Evolutionary conservation across 371 early-diverging fungal genomes (phyloP).

Genomic region (Apophysomyces trapeziformis): DNA sequence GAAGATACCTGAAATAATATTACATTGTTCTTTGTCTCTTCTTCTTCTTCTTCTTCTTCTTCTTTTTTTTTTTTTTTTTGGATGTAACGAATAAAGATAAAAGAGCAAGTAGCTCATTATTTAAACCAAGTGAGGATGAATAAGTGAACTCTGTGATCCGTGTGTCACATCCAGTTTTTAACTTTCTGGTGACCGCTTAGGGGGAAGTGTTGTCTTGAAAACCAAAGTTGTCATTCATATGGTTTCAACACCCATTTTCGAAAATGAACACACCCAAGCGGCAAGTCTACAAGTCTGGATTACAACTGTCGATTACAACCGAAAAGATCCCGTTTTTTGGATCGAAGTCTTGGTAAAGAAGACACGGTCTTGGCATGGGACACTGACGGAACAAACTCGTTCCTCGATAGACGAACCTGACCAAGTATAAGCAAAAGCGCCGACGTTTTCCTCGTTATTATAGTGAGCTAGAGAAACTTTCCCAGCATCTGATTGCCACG

Average conservation of each 20-base stretch:
- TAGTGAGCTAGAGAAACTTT: conserved; percentile 42
- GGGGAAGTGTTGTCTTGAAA: neutral
- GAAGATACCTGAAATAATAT: neutral
- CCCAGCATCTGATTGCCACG: conserved; percentile 31
- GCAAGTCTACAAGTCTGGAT: conserved; percentile 22
- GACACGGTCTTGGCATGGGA: neutral
- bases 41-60: neutral
- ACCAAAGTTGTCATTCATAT: neutral
- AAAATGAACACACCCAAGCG: neutral
- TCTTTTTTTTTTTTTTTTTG: neutral
- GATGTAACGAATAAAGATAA: neutral
- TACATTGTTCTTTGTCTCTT: neutral
- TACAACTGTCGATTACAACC: conserved; percentile 48
- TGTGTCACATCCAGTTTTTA: neutral
- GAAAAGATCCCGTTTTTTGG: conserved; percentile 58
- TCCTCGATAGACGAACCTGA: conserved; percentile 36
- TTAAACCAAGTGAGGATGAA: neutral
- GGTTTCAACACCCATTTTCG: neutral
- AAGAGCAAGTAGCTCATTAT: neutral
- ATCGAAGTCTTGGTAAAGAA: conserved; percentile 42
- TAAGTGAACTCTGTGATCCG: neutral
- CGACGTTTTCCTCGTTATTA: conserved; percentile 50
- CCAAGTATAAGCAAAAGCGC: conserved; percentile 45
- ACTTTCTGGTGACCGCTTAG: neutral
- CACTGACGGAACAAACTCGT: neutral